A percentile compares a stretch with the other conserved stretches of the same genome.
These are phyloP conservation scores for Rubroboletus pulcherrimus DNA, from an alignment of 768 basidiomycete genomes.

Conservation along the genomic window DNA sequence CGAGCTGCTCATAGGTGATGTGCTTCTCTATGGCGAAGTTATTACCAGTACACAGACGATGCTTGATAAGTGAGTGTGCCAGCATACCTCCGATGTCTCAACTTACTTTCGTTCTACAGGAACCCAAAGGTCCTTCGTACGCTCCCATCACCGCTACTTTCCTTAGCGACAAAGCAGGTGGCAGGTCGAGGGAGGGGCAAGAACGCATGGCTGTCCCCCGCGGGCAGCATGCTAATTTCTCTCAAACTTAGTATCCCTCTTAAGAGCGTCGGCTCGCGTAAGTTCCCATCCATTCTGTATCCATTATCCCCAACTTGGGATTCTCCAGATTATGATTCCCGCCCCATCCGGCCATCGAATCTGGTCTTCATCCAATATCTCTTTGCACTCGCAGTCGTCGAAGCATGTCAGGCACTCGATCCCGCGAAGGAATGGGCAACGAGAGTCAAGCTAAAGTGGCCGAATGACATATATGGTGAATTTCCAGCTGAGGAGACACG, in stretches of 20 bases:
- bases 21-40: slow-evolving; percentile 79
- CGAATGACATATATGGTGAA: slow-evolving; percentile 89
- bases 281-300: background rate
- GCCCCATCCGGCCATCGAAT: slow-evolving; percentile 38
- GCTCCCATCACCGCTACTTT: slow-evolving; percentile 75
- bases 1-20: slow-evolving; percentile 66
- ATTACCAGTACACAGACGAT: slow-evolving; percentile 95
- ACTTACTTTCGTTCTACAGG: slow-evolving; percentile 37
- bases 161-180: slow-evolving; percentile 83
- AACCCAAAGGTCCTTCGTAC: slow-evolving; percentile 68
- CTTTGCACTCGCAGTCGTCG: slow-evolving; percentile 82
- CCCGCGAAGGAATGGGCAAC: slow-evolving; percentile 45
- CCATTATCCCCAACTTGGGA: background rate
- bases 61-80: slow-evolving; percentile 72
- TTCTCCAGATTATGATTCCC: background rate
- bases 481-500: slow-evolving; percentile 37
- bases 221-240: slow-evolving; percentile 78
- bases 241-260: slow-evolving; percentile 23
- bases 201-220: slow-evolving; percentile 91
- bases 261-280: slow-evolving; percentile 10
- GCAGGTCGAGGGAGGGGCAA: slow-evolving; percentile 83
- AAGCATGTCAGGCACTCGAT: slow-evolving; percentile 66
- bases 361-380: slow-evolving; percentile 95
- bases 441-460: slow-evolving; percentile 86
- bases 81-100: background rate